These are phyloP conservation scores for Hyphopichia khmerensis DNA, from an alignment of 1,139 yeast genomes.

Conservation along the genomic window DNA sequence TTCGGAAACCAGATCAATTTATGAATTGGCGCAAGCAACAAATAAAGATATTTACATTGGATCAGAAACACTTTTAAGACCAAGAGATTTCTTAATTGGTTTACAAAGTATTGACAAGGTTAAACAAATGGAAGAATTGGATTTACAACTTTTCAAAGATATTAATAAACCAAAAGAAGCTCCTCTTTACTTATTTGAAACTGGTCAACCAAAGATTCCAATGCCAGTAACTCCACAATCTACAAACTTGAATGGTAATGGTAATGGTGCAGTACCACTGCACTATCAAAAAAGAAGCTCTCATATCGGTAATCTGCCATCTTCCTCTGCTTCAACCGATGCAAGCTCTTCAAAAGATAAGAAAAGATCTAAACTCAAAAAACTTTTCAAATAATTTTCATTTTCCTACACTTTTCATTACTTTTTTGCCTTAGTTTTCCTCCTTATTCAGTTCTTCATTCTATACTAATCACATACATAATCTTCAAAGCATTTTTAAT, in stretches of 20 bases:
- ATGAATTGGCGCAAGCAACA: constrained; percentile 62
- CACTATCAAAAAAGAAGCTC: constrained; percentile 31
- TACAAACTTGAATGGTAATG: constrained; percentile 4
- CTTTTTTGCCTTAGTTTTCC: neutral
- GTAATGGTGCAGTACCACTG: constrained; percentile 14
- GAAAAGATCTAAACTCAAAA: constrained; percentile 35
- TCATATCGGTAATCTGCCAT: constrained; percentile 10
- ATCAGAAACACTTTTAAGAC: constrained; percentile 73
- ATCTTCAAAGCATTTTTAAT: neutral
- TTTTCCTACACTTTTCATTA: neutral
- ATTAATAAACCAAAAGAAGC: constrained; percentile 26
- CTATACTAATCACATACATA: neutral
- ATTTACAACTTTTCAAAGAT: constrained; percentile 30
- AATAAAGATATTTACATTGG: constrained; percentile 83
- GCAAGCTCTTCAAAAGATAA: constrained; percentile 22
- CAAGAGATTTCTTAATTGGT: constrained; percentile 52
- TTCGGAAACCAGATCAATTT: constrained; percentile 75
- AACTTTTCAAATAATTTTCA: constrained; percentile 30
- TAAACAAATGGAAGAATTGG: constrained; percentile 32
- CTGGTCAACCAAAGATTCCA: constrained; percentile 14
- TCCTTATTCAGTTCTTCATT: neutral
- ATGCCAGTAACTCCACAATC: constrained; percentile 3
- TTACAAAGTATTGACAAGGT: constrained; percentile 41
- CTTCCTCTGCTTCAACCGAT: constrained; percentile 9
- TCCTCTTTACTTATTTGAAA: constrained; percentile 36